Conservation (phyloP, 306 rosid species). For the Nissolia schottii region DNA sequence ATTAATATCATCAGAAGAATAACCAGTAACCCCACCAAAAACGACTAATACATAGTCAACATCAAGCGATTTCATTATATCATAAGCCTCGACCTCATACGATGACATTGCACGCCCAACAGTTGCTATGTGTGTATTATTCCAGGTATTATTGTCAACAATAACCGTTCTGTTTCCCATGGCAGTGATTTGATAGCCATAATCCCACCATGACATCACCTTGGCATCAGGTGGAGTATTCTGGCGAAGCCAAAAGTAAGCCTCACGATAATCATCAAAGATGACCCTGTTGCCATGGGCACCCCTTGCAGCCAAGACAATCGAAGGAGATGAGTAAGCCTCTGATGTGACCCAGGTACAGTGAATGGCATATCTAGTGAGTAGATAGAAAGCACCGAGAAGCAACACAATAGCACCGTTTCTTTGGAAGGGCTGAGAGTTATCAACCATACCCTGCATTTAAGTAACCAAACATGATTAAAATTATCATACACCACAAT, state of each 20-base stretch:
- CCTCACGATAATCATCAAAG: slow-evolving; percentile 98
- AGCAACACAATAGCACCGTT: slow-evolving; percentile 82
- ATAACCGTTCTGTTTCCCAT: slow-evolving; percentile 99
- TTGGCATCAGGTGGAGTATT: slow-evolving; percentile 96
- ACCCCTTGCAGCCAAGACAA: slow-evolving; percentile 99
- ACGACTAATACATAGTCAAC: slow-evolving; percentile 96
- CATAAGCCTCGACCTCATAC: slow-evolving; percentile 94
- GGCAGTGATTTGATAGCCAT: slow-evolving; percentile 96
- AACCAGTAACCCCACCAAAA: slow-evolving; percentile 98
- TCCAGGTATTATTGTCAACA: slow-evolving; percentile 99
- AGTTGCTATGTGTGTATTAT: slow-evolving; percentile 97
- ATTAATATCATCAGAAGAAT: slow-evolving; percentile 98
- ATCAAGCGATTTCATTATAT: slow-evolving; percentile 88
- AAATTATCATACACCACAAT: slow-evolving; percentile 8
- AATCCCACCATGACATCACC: slow-evolving; percentile 99
- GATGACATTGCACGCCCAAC: slow-evolving; percentile 99
- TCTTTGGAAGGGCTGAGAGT: slow-evolving; percentile 92
- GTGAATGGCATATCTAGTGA: slow-evolving; percentile 84
- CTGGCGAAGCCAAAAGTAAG: slow-evolving; percentile 98
- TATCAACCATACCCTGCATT: slow-evolving; percentile 76
- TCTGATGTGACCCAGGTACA: slow-evolving; percentile 99
- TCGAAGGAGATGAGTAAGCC: slow-evolving; percentile 99
- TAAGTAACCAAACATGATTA: slow-evolving; percentile 10
- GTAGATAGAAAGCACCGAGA: slow-evolving; percentile 93
- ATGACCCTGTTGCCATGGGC: slow-evolving; percentile 94